A percentile compares a stretch with the other conserved stretches of the same genome.
These are phyloP conservation scores for Suillus subaureus DNA, from an alignment of 768 basidiomycete species.

Conservation along the genomic window DNA sequence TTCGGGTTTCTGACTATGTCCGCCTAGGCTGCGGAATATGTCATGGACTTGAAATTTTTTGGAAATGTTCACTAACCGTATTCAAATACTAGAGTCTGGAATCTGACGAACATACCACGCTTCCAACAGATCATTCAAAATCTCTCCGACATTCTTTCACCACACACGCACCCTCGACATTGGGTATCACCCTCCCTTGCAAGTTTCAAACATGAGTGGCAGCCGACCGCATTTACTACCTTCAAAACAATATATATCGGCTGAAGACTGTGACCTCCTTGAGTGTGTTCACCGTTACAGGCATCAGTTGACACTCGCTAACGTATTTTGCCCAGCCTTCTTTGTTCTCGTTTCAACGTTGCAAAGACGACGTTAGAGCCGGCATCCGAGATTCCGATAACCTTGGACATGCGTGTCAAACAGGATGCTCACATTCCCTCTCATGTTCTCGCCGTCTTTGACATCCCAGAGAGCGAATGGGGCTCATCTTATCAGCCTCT, in stretches of 20 bases:
- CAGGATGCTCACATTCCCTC: constrained; percentile 53
- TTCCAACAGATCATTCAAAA: constrained; percentile 17
- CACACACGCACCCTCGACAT: constrained; percentile 15
- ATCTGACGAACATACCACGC: constrained; percentile 21
- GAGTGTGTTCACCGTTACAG: constrained; percentile 22
- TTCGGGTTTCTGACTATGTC: constrained; percentile 5
- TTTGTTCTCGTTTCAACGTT: constrained; percentile 39
- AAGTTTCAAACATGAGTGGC: constrained; percentile 16
- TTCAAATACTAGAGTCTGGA: constrained; percentile 18
- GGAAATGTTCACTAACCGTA: constrained; percentile 17
- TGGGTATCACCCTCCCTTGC: constrained; percentile 20
- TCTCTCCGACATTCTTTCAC: constrained; percentile 11
- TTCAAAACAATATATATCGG: constrained; percentile 19
- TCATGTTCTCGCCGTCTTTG: constrained; percentile 54
- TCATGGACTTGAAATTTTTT: constrained; percentile 6
- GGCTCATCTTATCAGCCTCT: constrained; percentile 38
- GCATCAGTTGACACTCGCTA: neutral
- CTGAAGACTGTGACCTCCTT: constrained; percentile 28
- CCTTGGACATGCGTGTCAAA: constrained; percentile 50
- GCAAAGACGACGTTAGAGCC: constrained; percentile 25
- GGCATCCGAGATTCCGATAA: constrained; percentile 38
- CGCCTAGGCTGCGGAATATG: constrained; percentile 10
- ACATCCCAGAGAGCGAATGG: constrained; percentile 31
- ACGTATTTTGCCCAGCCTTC: constrained; percentile 25
- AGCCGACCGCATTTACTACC: constrained; percentile 28